Evolutionary conservation across 2,329 filamentous ascomycete genomes (phyloP).

Genomic region (Cladosporium sp.): DNA sequence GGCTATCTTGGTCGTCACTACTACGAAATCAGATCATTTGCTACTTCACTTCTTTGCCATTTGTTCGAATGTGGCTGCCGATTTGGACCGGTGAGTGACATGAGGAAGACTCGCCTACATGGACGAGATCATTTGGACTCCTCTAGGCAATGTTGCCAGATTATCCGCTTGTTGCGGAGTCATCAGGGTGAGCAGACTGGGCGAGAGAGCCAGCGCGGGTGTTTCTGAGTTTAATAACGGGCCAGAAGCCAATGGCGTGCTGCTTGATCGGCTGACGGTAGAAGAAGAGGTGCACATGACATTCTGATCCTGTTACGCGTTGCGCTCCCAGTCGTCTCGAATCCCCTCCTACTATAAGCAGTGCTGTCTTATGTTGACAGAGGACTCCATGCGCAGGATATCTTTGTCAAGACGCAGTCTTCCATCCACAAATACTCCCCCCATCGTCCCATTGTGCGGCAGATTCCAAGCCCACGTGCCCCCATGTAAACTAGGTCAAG

Average conservation of each 20-base stretch:
- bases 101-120: neutral
- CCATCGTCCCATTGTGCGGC: neutral
- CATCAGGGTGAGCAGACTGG: neutral
- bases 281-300: neutral
- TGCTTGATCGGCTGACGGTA: neutral
- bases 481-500: neutral
- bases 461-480: neutral
- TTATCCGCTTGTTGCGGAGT: neutral
- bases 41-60: neutral
- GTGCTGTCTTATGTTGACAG: neutral
- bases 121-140: neutral
- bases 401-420: neutral
- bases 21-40: conserved; percentile 5
- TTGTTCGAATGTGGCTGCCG: neutral
- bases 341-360: neutral
- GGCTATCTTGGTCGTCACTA: neutral
- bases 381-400: neutral
- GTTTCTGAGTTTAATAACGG: neutral
- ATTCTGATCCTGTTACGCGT: neutral
- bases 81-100: neutral
- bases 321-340: neutral
- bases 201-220: neutral
- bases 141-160: neutral
- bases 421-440: neutral
- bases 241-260: conserved; percentile 8